Evolutionary conservation across 2,329 filamentous ascomycete genomes (phyloP), one percentile per base, ranked within the genome.

Genomic region (Dothideomycetidae sp.): DNA sequence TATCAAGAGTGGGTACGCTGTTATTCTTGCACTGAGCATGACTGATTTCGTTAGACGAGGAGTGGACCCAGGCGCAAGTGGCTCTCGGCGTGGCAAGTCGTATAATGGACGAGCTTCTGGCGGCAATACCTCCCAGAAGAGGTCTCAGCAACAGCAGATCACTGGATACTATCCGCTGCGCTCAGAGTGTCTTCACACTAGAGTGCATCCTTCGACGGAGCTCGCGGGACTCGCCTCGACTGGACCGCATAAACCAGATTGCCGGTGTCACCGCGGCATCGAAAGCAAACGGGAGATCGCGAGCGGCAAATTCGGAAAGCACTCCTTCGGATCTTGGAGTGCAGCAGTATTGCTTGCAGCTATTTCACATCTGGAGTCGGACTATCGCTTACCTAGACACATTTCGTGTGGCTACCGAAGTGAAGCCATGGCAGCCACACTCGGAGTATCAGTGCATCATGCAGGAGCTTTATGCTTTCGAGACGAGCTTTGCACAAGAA

Each of bases 161-260:
- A 18, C 28, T 31, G n/a, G 36, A 38, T 38, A 16, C 33, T 10
- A 4, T 33, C 12, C 29, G 36, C 29, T 32, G 29, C 14, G 30
- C 28, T 13, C 36, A 38, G 15, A 38, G 36, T 23, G 31, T 38
- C 19, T 33, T 32, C 36, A 38, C 33, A 12, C 29, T 38, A 15
- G 31, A 38, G 28, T 15, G 36, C 15, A 38, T 38, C 13, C 21
- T 38, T 10, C 28, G 18, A 19, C 16, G 36, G 7, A 26, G 21
- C n/a, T 26, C 21, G 7, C 7, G 21, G n/a, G 14, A 33, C 29
- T 14, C 9, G 15, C n/a, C 28, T 30, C 10, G n/a, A 19, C 3
- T 38, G 28, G 9, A 16, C 28, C 9, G 15, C 12, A 32, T 29
- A 12, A 3, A 11, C 15, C 3, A 32, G 13, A 5, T 19, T 32